Conservation (phyloP, 106 monocot genomes). For the Alisma plantagoaquatica region DNA sequence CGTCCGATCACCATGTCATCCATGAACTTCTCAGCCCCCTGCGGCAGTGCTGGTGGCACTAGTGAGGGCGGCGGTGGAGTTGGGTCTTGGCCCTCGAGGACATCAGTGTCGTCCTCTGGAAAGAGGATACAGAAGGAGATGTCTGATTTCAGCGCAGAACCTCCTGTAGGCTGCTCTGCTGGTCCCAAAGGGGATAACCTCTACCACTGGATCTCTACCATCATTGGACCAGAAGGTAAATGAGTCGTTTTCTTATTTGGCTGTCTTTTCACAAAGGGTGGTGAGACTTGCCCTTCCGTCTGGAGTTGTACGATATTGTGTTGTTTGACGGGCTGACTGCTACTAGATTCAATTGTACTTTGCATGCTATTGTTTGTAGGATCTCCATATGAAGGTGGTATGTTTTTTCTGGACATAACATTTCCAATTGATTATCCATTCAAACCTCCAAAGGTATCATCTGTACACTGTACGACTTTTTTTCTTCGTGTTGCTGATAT, state of each 20-base stretch:
- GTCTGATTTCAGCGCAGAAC: slow-evolving; percentile 61
- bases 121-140: slow-evolving; percentile 97
- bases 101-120: slow-evolving; percentile 62
- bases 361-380: slow-evolving; percentile 21
- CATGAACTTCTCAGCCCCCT: not conserved
- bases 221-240: slow-evolving; percentile 68
- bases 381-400: slow-evolving; percentile 57
- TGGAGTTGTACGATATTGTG: no score
- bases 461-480: no score
- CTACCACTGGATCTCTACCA: slow-evolving; percentile 89
- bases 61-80: slow-evolving; percentile 26
- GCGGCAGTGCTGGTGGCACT: not conserved
- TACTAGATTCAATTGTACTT: not conserved
- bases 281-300: no score
- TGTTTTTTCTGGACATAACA: slow-evolving; percentile 53
- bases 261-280: no score
- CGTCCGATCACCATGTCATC: slow-evolving; percentile 3
- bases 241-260: no score
- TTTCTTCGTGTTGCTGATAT: no score
- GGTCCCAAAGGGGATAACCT: slow-evolving; percentile 88
- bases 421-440: slow-evolving; percentile 64
- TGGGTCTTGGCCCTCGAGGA: slow-evolving; percentile 48
- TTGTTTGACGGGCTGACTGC: no score
- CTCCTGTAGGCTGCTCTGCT: slow-evolving; percentile 67
- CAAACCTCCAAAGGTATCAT: slow-evolving; percentile 71